phyloP scores from a whole-genome alignment of 768 basidiomycete species.

The Mycena filopes region DNA sequence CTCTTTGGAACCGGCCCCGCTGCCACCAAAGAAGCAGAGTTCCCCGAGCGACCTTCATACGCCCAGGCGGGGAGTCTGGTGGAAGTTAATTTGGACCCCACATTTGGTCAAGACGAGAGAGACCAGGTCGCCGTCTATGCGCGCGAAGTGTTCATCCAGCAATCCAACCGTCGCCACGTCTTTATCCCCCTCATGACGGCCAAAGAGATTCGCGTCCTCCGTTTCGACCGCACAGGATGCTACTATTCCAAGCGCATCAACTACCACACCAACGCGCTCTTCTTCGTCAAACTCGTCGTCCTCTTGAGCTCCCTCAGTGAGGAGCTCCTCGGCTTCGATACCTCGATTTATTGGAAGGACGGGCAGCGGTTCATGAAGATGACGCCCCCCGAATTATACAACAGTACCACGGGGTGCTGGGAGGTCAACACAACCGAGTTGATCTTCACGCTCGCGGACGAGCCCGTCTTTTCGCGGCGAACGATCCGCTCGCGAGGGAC shows the following conservation, averaged over 20 bases:
- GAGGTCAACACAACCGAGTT: neutral
- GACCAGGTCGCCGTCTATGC: conserved; percentile 34
- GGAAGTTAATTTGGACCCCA: conserved; percentile 26
- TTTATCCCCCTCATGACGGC: conserved; percentile 34
- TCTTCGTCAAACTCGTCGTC: conserved; percentile 37
- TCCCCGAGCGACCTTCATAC: neutral
- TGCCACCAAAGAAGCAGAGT: neutral
- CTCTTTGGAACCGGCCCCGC: conserved; percentile 19
- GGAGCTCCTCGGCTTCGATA: conserved; percentile 36
- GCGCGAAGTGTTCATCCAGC: conserved; percentile 33
- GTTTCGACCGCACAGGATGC: conserved; percentile 37
- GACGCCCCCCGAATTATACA: neutral
- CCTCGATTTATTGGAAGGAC: conserved; percentile 34
- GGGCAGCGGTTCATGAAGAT: conserved; percentile 19
- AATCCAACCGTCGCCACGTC: conserved; percentile 36
- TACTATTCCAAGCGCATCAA: conserved; percentile 25
- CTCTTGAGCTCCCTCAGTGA: conserved; percentile 33
- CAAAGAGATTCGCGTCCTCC: conserved; percentile 15
- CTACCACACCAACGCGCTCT: conserved; percentile 29
- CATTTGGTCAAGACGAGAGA: neutral
- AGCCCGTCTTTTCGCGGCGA: conserved; percentile 28
- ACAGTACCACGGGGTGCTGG: neutral
- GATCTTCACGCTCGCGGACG: neutral
- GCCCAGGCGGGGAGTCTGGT: neutral
- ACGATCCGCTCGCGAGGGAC: conserved; percentile 37